Conservation (phyloP, 202 grass and related monocot genomes). For the Digitaria exilis region DNA sequence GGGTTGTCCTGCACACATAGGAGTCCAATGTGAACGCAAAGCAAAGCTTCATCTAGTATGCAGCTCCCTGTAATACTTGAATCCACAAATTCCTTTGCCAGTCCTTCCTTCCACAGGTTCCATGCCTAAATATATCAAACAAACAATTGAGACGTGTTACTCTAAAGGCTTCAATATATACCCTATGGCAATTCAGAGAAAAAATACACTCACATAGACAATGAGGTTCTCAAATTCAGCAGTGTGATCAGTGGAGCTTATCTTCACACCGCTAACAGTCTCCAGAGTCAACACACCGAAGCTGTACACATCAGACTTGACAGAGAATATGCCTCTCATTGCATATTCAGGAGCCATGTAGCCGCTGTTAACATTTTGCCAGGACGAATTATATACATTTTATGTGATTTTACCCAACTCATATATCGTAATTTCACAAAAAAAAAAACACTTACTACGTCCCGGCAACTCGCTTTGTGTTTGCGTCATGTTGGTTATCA, state of each 20-base stretch:
- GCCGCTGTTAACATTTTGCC: too few species aligned
- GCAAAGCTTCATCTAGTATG: background rate
- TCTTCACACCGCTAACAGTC: constrained; percentile 43
- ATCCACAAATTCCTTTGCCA: background rate
- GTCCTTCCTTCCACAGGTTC: constrained; percentile 40
- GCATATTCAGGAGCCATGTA: too few species aligned
- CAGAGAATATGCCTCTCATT: constrained; percentile 36
- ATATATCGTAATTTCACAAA: too few species aligned
- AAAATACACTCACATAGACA: constrained; percentile 31
- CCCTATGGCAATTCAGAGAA: background rate
- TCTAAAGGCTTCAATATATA: too few species aligned
- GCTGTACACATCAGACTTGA: constrained; percentile 58
- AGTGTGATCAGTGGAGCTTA: constrained; percentile 20
- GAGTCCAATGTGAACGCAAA: constrained; percentile 24
- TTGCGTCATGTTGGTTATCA: too few species aligned
- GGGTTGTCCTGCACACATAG: constrained; percentile 34
- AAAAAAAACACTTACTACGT: too few species aligned
- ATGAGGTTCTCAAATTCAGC: constrained; percentile 33
- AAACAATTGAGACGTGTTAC: background rate
- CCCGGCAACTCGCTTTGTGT: too few species aligned
- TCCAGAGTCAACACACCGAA: constrained; percentile 51
- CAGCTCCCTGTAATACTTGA: background rate
- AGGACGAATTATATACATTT: too few species aligned
- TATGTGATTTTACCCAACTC: too few species aligned
- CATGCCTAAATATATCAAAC: constrained; percentile 24